Evolutionary conservation across 1,139 yeast species (phyloP).

Genomic region (Kazachstania sp.): DNA sequence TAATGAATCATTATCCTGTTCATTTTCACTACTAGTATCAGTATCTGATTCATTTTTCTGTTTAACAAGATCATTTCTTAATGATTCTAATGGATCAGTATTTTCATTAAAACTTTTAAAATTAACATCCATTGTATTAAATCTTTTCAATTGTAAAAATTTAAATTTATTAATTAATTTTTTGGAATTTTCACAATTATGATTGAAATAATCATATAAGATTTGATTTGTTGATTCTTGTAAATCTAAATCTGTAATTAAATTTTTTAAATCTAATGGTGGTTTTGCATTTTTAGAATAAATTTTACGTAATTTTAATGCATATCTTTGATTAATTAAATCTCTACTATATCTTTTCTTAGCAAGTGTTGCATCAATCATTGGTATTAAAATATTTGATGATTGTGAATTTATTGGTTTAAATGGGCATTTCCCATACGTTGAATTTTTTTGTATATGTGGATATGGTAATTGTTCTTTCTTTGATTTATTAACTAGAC

Average conservation of each 20-base stretch:
- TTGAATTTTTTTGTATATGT: slow-evolving; percentile 34
- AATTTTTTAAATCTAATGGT: neutral
- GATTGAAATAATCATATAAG: slow-evolving; percentile 1
- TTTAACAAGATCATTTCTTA: neutral
- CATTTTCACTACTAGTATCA: neutral
- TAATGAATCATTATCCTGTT: neutral
- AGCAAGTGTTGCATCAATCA: slow-evolving; percentile 6
- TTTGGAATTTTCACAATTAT: slow-evolving; percentile 6
- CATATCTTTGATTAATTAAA: slow-evolving; percentile 13
- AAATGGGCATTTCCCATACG: slow-evolving; percentile 64
- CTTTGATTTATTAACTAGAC: slow-evolving; percentile 12
- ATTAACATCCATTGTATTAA: slow-evolving; percentile 5
- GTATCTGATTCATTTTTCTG: neutral
- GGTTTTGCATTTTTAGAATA: slow-evolving; percentile 16
- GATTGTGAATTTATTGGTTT: slow-evolving; percentile 17
- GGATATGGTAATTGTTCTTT: slow-evolving; percentile 34
- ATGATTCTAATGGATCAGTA: neutral
- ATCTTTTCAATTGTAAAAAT: slow-evolving; percentile 6
- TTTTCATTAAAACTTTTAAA: slow-evolving; percentile 8
- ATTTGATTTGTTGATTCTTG: neutral
- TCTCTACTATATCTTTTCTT: slow-evolving; percentile 18
- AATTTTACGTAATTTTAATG: slow-evolving; percentile 13
- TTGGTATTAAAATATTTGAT: slow-evolving; percentile 7
- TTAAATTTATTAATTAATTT: slow-evolving; percentile 1
- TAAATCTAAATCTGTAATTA: neutral